Evolutionary conservation across 2,329 filamentous ascomycete genomes (phyloP), one percentile per base, ranked within the genome.

Genomic region (Cordyceps javanica): DNA sequence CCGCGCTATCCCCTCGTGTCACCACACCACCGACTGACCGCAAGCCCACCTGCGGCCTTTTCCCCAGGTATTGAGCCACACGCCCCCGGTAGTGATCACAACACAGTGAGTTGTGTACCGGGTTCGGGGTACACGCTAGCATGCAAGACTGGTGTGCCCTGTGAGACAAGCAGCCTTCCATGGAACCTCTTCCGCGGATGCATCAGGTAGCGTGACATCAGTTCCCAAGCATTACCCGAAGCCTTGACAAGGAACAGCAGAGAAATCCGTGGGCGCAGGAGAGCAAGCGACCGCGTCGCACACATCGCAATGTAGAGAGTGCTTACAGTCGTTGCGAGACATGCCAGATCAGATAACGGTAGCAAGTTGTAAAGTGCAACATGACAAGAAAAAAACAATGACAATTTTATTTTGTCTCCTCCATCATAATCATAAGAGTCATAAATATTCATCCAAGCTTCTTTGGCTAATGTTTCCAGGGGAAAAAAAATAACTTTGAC

Each of bases 321-420:
- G 21, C 46, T 30, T 41, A 23, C 6, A 28, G 8, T 8, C 6
- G 19, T 11, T 19, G 14, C 19, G 19, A 34, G 39, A 32, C 26
- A 25, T 11, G 28, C 4, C n/a, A 44, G 8, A n/a, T 39, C 14
- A 49, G 16, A 36, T 26, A 10, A 9, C 14, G n/a, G 19, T 49
- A 8, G n/a, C 11, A 30, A 23, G 38, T 41, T 41, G 38, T 7
- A 36, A 41, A 41, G 3, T 6, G 11, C 30, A 32, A 32, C 6
- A 11, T 32, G 19, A 42, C n/a, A 42, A 45, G 14, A 30, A 14
- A 36, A 55, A 36, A 26, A 8, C 36, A 46, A 26, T 34, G 41
- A 55, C 52, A 55, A 55, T 45, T 45, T 55, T 46, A 26, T 45
- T 45, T 55, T 44, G 28, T 41, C 52, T 45, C 41, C 52, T 23